phyloP scores from a whole-genome alignment of 805 yeast species.

The Priceomyces haplophilus region DNA sequence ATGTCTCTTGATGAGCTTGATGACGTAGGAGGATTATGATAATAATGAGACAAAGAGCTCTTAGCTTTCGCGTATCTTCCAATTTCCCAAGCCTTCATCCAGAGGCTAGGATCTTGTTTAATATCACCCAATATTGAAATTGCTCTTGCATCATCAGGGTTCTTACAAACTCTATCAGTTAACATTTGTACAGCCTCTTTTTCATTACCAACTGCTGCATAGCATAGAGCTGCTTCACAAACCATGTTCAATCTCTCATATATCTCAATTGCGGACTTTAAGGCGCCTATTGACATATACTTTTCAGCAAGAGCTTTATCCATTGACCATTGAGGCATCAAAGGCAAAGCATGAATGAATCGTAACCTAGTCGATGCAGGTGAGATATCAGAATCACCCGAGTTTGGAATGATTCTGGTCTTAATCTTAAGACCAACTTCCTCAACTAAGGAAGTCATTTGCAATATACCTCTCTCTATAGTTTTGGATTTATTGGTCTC shows the following conservation, averaged over 20 bases:
- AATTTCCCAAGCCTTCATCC: constrained; percentile 86
- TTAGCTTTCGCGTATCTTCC: constrained; percentile 85
- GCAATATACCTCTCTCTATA: constrained; percentile 89
- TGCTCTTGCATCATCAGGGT: constrained; percentile 80
- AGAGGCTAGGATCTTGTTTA: constrained; percentile 65
- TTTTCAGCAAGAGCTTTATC: constrained; percentile 83
- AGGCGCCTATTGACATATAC: constrained; percentile 77
- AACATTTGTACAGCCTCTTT: constrained; percentile 62
- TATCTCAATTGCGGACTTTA: constrained; percentile 84
- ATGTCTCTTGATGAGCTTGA: constrained; percentile 53
- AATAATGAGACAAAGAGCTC: constrained; percentile 71
- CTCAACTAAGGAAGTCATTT: constrained; percentile 87
- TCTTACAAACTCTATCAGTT: constrained; percentile 45
- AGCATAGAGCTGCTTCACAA: constrained; percentile 85
- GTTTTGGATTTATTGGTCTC: constrained; percentile 82
- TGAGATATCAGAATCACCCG: constrained; percentile 21
- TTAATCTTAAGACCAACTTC: constrained; percentile 72
- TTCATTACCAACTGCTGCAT: constrained; percentile 79
- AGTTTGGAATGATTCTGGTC: constrained; percentile 51
- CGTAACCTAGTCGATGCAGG: constrained; percentile 52
- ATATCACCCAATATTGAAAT: constrained; percentile 84
- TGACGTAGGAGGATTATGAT: constrained; percentile 59
- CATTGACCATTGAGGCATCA: constrained; percentile 81
- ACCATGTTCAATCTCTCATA: constrained; percentile 74
- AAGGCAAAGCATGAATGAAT: constrained; percentile 70